These are phyloP conservation scores for Solanum chilense DNA, from an alignment of 257 asterid genomes.

Conservation along the genomic window DNA sequence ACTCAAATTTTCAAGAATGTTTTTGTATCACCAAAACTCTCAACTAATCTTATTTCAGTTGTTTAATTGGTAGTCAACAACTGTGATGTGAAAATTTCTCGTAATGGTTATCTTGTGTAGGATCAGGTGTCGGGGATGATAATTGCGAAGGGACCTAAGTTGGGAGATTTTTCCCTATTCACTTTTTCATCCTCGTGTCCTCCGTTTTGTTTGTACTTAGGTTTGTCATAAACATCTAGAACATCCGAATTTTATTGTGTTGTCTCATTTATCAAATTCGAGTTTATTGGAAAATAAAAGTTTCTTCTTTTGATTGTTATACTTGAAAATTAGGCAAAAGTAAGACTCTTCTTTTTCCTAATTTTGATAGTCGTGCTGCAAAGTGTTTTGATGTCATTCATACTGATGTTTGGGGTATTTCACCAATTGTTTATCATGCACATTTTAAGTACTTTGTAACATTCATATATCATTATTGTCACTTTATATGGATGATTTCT, in stretches of 20 bases:
- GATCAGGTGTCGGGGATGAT: neutral
- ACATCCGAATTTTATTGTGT: neutral
- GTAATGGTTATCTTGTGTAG: neutral
- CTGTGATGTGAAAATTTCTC: neutral
- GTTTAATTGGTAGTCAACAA: neutral
- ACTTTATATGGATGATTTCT: too few species aligned
- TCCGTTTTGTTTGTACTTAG: neutral
- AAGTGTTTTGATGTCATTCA: neutral
- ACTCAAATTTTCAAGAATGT: neutral
- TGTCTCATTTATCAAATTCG: neutral
- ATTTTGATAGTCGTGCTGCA: neutral
- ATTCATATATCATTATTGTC: too few species aligned
- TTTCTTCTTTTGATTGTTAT: too few species aligned
- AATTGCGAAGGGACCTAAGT: neutral
- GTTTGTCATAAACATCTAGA: neutral
- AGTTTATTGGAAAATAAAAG: neutral
- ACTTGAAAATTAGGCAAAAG: neutral
- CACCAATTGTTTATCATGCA: neutral
- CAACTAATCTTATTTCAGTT: neutral
- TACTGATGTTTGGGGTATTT: neutral
- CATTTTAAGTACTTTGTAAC: too few species aligned
- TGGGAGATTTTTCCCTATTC: neutral
- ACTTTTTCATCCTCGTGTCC: neutral
- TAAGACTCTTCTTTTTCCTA: neutral
- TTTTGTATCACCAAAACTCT: neutral